Percentiles rank a stretch among this genome's conserved stretches.
Evolutionary conservation across 768 basidiomycete species (phyloP).

Genomic region (Mycena floridula): DNA sequence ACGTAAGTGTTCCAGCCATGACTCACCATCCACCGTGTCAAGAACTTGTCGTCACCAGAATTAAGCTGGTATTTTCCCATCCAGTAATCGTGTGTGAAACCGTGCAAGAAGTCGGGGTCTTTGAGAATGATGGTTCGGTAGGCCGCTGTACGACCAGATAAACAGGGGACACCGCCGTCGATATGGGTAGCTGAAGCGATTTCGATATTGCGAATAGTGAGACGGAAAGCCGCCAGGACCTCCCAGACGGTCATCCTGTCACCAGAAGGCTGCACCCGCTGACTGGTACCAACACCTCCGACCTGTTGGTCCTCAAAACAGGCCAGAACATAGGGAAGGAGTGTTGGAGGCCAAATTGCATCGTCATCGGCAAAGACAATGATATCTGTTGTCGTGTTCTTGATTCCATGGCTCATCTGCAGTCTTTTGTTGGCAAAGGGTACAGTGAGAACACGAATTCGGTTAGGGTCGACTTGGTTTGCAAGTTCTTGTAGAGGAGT

Average conservation of each 20-base stretch:
- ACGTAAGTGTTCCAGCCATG: slow-evolving; percentile 96
- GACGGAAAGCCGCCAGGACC: slow-evolving; percentile 87
- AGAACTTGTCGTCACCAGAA: slow-evolving; percentile 81
- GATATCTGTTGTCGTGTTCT: slow-evolving; percentile 78
- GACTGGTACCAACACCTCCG: slow-evolving; percentile 29
- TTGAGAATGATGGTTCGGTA: slow-evolving; percentile 93
- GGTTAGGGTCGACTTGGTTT: slow-evolving; percentile 75
- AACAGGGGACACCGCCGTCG: slow-evolving; percentile 87
- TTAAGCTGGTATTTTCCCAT: not conserved
- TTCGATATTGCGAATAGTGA: slow-evolving; percentile 94
- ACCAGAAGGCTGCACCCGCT: slow-evolving; percentile 59
- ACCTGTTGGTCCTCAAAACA: slow-evolving; percentile 43
- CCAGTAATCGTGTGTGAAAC: not conserved
- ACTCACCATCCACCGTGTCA: slow-evolving; percentile 94
- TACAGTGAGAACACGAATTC: slow-evolving; percentile 83
- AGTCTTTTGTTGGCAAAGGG: slow-evolving; percentile 92
- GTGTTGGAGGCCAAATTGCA: slow-evolving; percentile 63
- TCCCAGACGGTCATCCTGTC: slow-evolving; percentile 86
- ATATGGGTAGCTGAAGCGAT: slow-evolving; percentile 87
- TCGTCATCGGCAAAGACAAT: slow-evolving; percentile 71
- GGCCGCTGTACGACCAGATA: slow-evolving; percentile 89
- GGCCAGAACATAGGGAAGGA: slow-evolving; percentile 78
- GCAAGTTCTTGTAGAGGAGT: slow-evolving; percentile 87
- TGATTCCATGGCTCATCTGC: slow-evolving; percentile 92
- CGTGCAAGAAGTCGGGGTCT: slow-evolving; percentile 88